Percentiles rank a stretch among this genome's conserved stretches.
Evolutionary conservation across 2,329 filamentous ascomycete species (phyloP).

Genomic region (Dryadomyces sulphureus): DNA sequence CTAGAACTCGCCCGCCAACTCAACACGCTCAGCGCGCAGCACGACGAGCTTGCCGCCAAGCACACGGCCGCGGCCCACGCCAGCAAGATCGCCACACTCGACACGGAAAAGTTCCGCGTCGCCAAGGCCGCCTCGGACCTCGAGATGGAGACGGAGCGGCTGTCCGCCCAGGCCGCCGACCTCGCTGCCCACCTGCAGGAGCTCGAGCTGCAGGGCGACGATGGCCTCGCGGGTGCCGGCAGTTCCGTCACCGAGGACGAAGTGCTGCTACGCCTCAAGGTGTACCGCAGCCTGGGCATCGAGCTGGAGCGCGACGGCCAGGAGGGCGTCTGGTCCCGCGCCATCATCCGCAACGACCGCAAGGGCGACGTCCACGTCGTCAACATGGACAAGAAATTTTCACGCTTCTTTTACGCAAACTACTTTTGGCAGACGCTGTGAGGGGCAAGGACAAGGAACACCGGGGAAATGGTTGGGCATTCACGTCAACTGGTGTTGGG

Average conservation of each 20-base stretch:
- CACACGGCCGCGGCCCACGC: constrained; percentile 74
- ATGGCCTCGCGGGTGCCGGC: constrained; percentile 34
- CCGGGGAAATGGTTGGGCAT: no score
- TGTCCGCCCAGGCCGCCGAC: constrained; percentile 63
- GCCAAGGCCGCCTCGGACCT: constrained; percentile 84
- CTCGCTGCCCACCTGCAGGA: constrained; percentile 63
- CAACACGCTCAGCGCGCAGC: constrained; percentile 57
- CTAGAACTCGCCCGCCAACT: constrained; percentile 58
- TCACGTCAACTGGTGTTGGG: no score
- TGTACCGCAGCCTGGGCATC: constrained; percentile 83
- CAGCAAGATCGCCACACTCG: constrained; percentile 68
- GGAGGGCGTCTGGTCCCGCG: constrained; percentile 65
- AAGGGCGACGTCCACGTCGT: constrained; percentile 92
- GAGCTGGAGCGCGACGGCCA: constrained; percentile 57
- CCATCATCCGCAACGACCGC: constrained; percentile 68
- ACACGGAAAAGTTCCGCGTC: constrained; percentile 86
- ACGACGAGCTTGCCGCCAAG: constrained; percentile 57
- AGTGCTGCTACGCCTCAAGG: constrained; percentile 63
- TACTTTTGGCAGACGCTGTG: constrained; percentile 82
- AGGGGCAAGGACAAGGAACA: no score
- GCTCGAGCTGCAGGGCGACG: constrained; percentile 73
- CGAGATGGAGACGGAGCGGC: constrained; percentile 88
- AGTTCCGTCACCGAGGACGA: constrained; percentile 40
- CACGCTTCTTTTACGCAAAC: constrained; percentile 81
- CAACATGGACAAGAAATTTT: constrained; percentile 87